Evolutionary conservation across 2,329 filamentous ascomycete genomes (phyloP).

Genomic region (Penicillium sp.): DNA sequence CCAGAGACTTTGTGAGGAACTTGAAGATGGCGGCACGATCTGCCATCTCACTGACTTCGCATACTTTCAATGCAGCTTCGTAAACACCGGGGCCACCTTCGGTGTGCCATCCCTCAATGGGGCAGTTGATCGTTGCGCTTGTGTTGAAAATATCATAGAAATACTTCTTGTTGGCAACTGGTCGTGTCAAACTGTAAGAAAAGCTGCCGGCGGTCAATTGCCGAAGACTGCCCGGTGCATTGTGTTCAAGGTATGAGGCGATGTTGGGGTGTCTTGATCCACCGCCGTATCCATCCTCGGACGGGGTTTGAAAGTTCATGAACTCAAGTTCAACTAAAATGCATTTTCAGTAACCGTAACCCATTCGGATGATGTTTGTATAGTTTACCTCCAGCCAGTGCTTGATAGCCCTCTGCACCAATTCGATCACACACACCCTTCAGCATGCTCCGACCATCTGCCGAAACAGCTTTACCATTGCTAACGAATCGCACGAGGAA

Average conservation of each 20-base stretch:
- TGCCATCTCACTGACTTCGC: slow-evolving; percentile 80
- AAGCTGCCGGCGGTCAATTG: slow-evolving; percentile 92
- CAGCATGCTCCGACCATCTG: slow-evolving; percentile 74
- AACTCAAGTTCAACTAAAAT: slow-evolving; percentile 83
- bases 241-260: slow-evolving; percentile 68
- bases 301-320: slow-evolving; percentile 35
- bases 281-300: slow-evolving; percentile 51
- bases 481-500: slow-evolving; percentile 80
- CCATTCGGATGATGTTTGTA: background rate
- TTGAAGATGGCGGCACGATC: slow-evolving; percentile 90
- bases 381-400: slow-evolving; percentile 77
- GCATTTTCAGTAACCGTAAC: background rate
- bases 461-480: slow-evolving; percentile 68
- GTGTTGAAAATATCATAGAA: slow-evolving; percentile 82
- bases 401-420: slow-evolving; percentile 64
- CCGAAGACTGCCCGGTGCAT: slow-evolving; percentile 68
- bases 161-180: slow-evolving; percentile 84
- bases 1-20: slow-evolving; percentile 83
- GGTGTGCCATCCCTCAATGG: slow-evolving; percentile 90
- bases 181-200: slow-evolving; percentile 80
- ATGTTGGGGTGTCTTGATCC: slow-evolving; percentile 77
- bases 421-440: slow-evolving; percentile 66
- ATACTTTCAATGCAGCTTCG: slow-evolving; percentile 88
- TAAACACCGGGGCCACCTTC: slow-evolving; percentile 90
- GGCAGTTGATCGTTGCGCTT: slow-evolving; percentile 71